A percentile compares a stretch with the other conserved stretches of the same genome.
phyloP scores from a whole-genome alignment of 106 monocot genomes.

The Agapanthus africanus region DNA sequence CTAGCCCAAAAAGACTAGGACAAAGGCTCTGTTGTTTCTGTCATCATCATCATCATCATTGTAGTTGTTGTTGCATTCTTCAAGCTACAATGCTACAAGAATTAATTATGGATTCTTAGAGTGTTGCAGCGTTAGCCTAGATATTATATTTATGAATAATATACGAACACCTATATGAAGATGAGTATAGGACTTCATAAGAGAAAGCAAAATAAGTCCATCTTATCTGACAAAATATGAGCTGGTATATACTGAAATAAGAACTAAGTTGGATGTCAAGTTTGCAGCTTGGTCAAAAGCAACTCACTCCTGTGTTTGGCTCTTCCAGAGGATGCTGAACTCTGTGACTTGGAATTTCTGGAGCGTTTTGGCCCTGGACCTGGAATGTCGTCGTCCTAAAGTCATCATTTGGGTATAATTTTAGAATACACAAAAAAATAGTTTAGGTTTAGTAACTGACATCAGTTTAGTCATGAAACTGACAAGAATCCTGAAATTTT shows the following conservation, averaged over 20 bases:
- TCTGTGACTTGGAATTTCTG: background rate
- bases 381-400: slow-evolving; percentile 3
- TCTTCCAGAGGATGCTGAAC: slow-evolving; percentile 1
- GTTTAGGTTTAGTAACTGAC: background rate
- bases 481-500: background rate
- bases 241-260: background rate
- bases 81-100: background rate
- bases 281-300: background rate
- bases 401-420: background rate
- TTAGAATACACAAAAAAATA: background rate
- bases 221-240: background rate
- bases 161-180: background rate
- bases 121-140: background rate
- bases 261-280: background rate
- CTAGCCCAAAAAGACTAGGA: background rate
- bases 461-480: background rate
- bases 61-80: background rate
- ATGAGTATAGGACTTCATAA: background rate
- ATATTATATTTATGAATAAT: background rate
- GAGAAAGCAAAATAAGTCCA: background rate
- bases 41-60: too few relatives aligned
- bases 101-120: background rate
- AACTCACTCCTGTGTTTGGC: slow-evolving; percentile 2
- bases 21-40: too few relatives aligned
- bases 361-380: slow-evolving; percentile 9